phyloP scores from a whole-genome alignment of 768 basidiomycete species.

The Hygrocybe punicea region DNA sequence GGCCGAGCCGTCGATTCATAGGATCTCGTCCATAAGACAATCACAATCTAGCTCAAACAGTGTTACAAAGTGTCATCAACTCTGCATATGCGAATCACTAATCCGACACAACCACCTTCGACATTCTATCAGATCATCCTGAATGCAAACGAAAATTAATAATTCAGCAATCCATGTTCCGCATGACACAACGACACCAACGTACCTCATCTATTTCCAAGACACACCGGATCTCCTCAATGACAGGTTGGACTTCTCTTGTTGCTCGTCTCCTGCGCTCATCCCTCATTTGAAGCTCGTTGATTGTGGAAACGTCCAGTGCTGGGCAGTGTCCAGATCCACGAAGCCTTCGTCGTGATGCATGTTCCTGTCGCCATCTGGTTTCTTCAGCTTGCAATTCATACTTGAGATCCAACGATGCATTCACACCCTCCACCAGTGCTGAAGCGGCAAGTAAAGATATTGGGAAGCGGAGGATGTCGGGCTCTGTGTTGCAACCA shows the following conservation, averaged over 20 bases:
- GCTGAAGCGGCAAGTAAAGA: constrained; percentile 54
- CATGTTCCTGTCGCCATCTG: background rate
- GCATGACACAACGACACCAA: background rate
- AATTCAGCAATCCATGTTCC: background rate
- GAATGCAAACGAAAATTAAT: background rate
- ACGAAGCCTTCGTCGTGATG: background rate
- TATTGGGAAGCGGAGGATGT: constrained; percentile 50
- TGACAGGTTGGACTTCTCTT: background rate
- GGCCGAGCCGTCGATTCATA: no score
- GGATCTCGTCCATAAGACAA: no score
- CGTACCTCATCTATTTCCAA: background rate
- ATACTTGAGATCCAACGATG: constrained; percentile 38
- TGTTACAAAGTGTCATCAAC: no score
- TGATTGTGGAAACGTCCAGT: background rate
- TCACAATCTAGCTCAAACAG: no score
- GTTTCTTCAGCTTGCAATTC: constrained; percentile 21
- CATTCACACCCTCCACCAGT: constrained; percentile 44
- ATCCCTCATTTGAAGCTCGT: background rate
- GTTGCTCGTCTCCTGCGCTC: background rate
- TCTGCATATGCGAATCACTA: background rate
- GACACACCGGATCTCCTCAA: background rate
- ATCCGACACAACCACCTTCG: background rate
- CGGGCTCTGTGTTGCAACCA: constrained; percentile 41
- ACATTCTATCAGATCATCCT: constrained; percentile 1
- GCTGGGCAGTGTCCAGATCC: background rate